These are phyloP conservation scores for Capsicum baccatum DNA, from an alignment of 257 asterid genomes.

Conservation along the genomic window DNA sequence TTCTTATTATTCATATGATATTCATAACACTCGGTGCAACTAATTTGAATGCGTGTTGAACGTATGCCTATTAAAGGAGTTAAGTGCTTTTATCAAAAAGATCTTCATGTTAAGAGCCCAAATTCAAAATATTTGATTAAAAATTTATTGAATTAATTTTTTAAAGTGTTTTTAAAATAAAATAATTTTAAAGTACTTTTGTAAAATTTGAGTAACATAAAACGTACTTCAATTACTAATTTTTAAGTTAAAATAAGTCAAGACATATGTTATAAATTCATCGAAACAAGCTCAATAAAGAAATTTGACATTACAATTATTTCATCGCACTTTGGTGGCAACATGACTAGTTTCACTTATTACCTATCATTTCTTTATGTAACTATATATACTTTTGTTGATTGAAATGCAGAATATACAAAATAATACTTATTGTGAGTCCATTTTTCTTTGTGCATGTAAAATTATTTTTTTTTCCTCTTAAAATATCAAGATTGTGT, in stretches of 20 bases:
- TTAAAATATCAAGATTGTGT: background rate
- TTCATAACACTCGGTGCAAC: background rate
- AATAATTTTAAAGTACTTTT: too few relatives aligned
- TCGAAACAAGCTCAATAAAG: too few relatives aligned
- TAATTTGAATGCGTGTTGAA: too few relatives aligned
- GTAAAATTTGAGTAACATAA: too few relatives aligned
- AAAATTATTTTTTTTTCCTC: background rate
- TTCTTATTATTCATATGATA: too few relatives aligned
- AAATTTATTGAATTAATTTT: too few relatives aligned
- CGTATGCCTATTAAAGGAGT: background rate
- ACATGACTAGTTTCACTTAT: background rate
- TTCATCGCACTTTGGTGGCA: background rate
- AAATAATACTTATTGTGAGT: background rate
- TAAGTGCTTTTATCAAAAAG: rapidly evolving
- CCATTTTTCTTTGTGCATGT: background rate
- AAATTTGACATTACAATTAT: background rate
- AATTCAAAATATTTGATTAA: background rate
- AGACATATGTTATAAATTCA: too few relatives aligned
- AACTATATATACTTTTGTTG: background rate
- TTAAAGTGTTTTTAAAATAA: too few relatives aligned
- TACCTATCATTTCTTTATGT: background rate
- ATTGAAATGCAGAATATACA: background rate
- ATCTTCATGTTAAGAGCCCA: rapidly evolving
- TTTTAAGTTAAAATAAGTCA: too few relatives aligned
- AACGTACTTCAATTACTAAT: too few relatives aligned